These are phyloP conservation scores for Boletus nobilissimus DNA, from an alignment of 1,284 basidiomycete genomes.

Conservation along the genomic window DNA sequence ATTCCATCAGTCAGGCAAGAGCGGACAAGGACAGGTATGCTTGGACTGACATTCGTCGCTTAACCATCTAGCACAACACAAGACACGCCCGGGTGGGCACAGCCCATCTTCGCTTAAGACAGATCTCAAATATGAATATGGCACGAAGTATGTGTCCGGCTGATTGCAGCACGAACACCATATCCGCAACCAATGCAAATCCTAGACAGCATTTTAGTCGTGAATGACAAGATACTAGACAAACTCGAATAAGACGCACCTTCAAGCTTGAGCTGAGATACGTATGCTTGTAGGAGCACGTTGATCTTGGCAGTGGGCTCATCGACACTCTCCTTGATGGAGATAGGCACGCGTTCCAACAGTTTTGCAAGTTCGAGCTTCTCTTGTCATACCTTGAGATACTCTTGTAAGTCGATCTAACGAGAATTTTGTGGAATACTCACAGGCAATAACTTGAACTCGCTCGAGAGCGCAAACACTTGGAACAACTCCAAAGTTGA, in stretches of 20 bases:
- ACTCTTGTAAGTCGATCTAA: not conserved
- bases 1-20: too few relatives aligned
- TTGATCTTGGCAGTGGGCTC: conserved; percentile 99
- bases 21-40: too few relatives aligned
- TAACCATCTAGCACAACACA: conserved; percentile 98
- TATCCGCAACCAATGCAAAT: conserved; percentile 97
- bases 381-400: conserved; percentile 72
- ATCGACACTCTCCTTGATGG: conserved; percentile 96
- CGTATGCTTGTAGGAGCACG: conserved; percentile 94
- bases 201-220: conserved; percentile 50
- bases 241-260: conserved; percentile 54
- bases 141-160: conserved; percentile 97
- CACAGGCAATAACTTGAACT: conserved; percentile 95
- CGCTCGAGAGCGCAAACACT: conserved; percentile 96
- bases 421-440: conserved; percentile 36
- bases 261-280: conserved; percentile 94
- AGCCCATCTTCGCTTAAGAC: conserved; percentile 98
- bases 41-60: conserved; percentile 90
- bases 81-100: conserved; percentile 91
- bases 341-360: conserved; percentile 95
- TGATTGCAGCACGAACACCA: conserved; percentile 93
- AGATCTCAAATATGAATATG: conserved; percentile 98
- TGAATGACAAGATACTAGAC: not conserved
- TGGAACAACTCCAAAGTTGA: conserved; percentile 92
- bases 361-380: conserved; percentile 94